Base-by-base conservation (phyloP, 495 filamentous ascomycete species). In the Xylaria acuta region DNA sequence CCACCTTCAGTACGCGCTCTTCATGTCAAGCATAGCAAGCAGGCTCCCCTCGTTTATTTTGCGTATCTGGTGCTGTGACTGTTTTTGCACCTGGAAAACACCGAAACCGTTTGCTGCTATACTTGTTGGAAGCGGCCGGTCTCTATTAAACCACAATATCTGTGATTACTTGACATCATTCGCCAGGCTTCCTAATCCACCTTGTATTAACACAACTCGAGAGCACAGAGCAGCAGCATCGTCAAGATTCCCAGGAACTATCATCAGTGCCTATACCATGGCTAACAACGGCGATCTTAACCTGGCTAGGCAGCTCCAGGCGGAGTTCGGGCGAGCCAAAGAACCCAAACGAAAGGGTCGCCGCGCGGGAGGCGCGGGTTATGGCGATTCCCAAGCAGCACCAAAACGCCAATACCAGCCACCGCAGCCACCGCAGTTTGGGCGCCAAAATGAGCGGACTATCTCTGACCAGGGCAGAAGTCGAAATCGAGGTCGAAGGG, bases 251-350 rank as follows among this genome's bases (percentile, higher is more conserved):
- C 12, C n/a, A 41, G 14, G 32, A 5, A 56, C 22, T 38, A 16
- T 30, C 8, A 25, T 14, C 32, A 58, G 7, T 25, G 20, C 12
- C n/a, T 32, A 38, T 22, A 38, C 22, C 1, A 71, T 71, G 69
- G 60, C 9, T 58, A 20, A 25, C 45, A 36, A 9, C 9, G 69
- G 69, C 0, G 69, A 71, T 36, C 8, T 71, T 12, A 20, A 16
- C 2, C 8, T 71, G 14, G 69, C 69, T n/a, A 64, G 25, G 20
- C 14, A 56, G 60, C 62, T 71, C 1, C 69, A 65, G 20, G 47
- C 69, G 4, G 69, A 71, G 12, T 71, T 71, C 16, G 9, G n/a
- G 0, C 34, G 20, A 12, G 7, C 45, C 9, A 64, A 71, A 58
- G 3, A 5, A 22, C 18, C 47, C 9, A 58, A 47, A 25, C 45